Percentiles rank a stretch among this genome's conserved stretches.
Evolutionary conservation across 768 basidiomycete genomes (phyloP).

Genomic region (Suillus subalutaceus): DNA sequence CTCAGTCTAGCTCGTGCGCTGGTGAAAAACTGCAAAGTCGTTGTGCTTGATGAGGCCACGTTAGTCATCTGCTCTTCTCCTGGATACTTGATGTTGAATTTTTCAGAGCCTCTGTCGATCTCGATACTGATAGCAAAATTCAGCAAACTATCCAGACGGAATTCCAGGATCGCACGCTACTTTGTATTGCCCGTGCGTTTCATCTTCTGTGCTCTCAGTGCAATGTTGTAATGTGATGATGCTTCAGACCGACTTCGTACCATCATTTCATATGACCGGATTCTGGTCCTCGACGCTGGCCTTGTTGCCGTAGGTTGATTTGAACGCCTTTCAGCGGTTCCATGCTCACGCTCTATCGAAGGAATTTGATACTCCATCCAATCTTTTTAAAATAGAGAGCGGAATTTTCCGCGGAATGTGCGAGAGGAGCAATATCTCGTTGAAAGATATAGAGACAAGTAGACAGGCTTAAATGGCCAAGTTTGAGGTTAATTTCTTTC

Average conservation of each 20-base stretch:
- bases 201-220: conserved; percentile 16
- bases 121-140: conserved; percentile 57
- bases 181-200: conserved; percentile 48
- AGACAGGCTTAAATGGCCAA: neutral
- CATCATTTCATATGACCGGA: conserved; percentile 63
- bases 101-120: conserved; percentile 38
- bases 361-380: conserved; percentile 63
- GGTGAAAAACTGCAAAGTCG: conserved; percentile 51
- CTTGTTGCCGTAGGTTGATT: conserved; percentile 47
- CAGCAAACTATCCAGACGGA: conserved; percentile 46
- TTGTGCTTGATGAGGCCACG: conserved; percentile 50
- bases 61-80: conserved; percentile 36
- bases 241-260: conserved; percentile 49
- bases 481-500: neutral
- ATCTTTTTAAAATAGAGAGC: conserved; percentile 31
- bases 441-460: conserved; percentile 43
- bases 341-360: conserved; percentile 18
- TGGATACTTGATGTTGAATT: neutral
- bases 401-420: conserved; percentile 70
- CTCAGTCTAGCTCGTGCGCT: conserved; percentile 58
- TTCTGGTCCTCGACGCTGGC: conserved; percentile 70
- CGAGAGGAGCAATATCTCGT: conserved; percentile 51
- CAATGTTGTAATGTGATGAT: neutral
- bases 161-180: conserved; percentile 52
- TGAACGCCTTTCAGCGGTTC: neutral